These are phyloP conservation scores for Rhodosporidiobolus odoratus DNA, from an alignment of 768 basidiomycete species.

Conservation along the genomic window DNA sequence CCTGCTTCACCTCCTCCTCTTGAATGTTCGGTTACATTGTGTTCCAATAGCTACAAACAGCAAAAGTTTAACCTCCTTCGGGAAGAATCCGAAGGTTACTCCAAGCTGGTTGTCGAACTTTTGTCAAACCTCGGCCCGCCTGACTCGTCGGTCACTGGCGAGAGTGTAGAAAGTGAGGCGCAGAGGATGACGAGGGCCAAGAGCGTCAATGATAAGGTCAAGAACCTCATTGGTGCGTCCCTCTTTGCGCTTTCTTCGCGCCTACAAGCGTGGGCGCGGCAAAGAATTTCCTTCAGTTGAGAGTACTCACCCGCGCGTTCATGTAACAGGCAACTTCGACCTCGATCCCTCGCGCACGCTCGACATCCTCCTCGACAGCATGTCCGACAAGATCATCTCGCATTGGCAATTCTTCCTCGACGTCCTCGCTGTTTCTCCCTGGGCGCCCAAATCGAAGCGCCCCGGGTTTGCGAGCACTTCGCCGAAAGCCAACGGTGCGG, in stretches of 20 bases:
- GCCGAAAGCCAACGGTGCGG: slow-evolving; percentile 13
- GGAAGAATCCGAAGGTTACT: slow-evolving; percentile 96
- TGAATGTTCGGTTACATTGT: neutral
- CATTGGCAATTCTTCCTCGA: slow-evolving; percentile 87
- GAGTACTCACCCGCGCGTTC: slow-evolving; percentile 8
- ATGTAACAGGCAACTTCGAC: slow-evolving; percentile 69
- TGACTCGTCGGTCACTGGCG: slow-evolving; percentile 59
- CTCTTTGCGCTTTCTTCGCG: neutral
- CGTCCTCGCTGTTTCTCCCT: slow-evolving; percentile 78
- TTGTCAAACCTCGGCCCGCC: slow-evolving; percentile 68
- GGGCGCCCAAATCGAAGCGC: slow-evolving; percentile 50
- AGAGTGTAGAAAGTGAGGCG: slow-evolving; percentile 42
- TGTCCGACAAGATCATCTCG: slow-evolving; percentile 70
- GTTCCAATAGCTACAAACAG: slow-evolving; percentile 72
- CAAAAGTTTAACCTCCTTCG: slow-evolving; percentile 96
- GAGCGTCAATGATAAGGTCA: slow-evolving; percentile 72
- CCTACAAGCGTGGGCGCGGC: too few species aligned
- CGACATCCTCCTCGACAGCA: slow-evolving; percentile 86
- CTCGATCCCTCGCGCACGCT: slow-evolving; percentile 89
- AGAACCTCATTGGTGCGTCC: slow-evolving; percentile 63
- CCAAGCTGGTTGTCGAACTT: slow-evolving; percentile 80
- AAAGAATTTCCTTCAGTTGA: neutral
- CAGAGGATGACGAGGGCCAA: slow-evolving; percentile 61
- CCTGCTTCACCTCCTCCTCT: neutral
- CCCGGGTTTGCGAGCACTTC: too few species aligned